Evolutionary conservation across 495 filamentous ascomycete genomes (phyloP).

Genomic region (Hypoxylon cercidicola): DNA sequence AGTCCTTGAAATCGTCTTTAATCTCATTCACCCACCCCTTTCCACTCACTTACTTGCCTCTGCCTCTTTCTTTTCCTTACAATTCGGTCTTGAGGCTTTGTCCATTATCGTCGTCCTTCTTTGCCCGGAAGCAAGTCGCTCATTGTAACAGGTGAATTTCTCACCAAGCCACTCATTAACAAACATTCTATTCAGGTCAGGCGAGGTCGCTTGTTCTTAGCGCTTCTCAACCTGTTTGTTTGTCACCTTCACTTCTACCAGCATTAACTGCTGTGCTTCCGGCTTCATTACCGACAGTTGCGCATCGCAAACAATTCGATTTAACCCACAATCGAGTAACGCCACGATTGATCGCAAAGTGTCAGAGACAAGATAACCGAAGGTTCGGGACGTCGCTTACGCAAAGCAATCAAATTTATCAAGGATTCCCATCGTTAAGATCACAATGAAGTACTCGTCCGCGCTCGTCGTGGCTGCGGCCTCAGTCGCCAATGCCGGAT

Average conservation of each 20-base stretch:
- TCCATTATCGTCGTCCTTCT: slow-evolving; percentile 41
- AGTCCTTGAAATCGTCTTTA: slow-evolving; percentile 29
- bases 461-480: slow-evolving; percentile 42
- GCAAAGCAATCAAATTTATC: slow-evolving; percentile 14
- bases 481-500: slow-evolving; percentile 44
- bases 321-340: slow-evolving; percentile 14
- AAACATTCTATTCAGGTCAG: slow-evolving; percentile 33
- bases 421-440: slow-evolving; percentile 12
- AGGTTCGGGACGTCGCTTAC: background rate
- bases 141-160: slow-evolving; percentile 47
- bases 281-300: slow-evolving; percentile 17
- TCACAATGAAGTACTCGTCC: slow-evolving; percentile 42
- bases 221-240: slow-evolving; percentile 29
- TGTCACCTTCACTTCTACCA: slow-evolving; percentile 43
- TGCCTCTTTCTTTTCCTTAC: slow-evolving; percentile 18
- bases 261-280: slow-evolving; percentile 24
- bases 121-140: slow-evolving; percentile 45
- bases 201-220: slow-evolving; percentile 12
- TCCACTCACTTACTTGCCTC: slow-evolving; percentile 36
- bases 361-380: slow-evolving; percentile 20
- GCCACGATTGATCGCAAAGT: slow-evolving; percentile 12
- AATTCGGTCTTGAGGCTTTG: slow-evolving; percentile 30
- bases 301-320: slow-evolving; percentile 19
- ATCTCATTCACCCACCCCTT: slow-evolving; percentile 43
- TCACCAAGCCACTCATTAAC: slow-evolving; percentile 48